Evolutionary conservation across 176 grass and related monocot species (phyloP).

Genomic region (Poa pratensis): DNA sequence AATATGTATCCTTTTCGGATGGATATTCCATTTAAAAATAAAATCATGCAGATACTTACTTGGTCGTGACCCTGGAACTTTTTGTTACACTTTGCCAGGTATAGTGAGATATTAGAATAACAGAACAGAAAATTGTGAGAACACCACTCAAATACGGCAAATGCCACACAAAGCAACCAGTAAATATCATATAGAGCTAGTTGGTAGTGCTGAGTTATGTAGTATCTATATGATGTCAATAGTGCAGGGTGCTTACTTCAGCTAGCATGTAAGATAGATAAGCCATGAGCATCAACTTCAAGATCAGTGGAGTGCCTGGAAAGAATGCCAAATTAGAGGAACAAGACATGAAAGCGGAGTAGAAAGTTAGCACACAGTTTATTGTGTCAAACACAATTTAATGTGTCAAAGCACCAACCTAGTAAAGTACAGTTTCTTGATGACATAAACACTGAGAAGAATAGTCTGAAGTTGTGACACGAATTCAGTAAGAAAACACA

Average conservation of each 20-base stretch:
- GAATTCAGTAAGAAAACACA: slow-evolving; percentile 21
- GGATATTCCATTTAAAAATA: too few relatives aligned
- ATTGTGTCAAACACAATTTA: slow-evolving; percentile 22
- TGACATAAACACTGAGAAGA: slow-evolving; percentile 88
- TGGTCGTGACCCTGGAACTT: slow-evolving; percentile 33
- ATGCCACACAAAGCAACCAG: slow-evolving; percentile 48
- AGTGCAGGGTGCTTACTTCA: slow-evolving; percentile 63
- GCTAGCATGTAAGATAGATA: slow-evolving; percentile 91
- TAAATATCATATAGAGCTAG: slow-evolving; percentile 33
- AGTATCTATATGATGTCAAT: slow-evolving; percentile 23
- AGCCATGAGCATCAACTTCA: slow-evolving; percentile 97
- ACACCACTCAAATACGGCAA: slow-evolving; percentile 90
- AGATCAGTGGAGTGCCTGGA: slow-evolving; percentile 88
- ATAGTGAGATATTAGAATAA: slow-evolving; percentile 90
- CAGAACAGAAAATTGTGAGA: slow-evolving; percentile 84
- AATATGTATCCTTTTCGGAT: too few relatives aligned
- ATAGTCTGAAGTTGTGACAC: slow-evolving; percentile 54
- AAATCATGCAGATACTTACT: slow-evolving; percentile 54
- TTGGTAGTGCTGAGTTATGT: background rate
- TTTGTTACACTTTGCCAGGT: slow-evolving; percentile 98
- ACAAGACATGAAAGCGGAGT: slow-evolving; percentile 17
- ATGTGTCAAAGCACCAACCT: slow-evolving; percentile 55
- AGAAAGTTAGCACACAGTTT: background rate
- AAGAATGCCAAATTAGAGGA: slow-evolving; percentile 27
- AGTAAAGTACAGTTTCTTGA: slow-evolving; percentile 90